A percentile compares a stretch with the other conserved stretches of the same genome.
phyloP scores from a whole-genome alignment of 352 stramenopile species.

The Aphanomyces euteiches region DNA sequence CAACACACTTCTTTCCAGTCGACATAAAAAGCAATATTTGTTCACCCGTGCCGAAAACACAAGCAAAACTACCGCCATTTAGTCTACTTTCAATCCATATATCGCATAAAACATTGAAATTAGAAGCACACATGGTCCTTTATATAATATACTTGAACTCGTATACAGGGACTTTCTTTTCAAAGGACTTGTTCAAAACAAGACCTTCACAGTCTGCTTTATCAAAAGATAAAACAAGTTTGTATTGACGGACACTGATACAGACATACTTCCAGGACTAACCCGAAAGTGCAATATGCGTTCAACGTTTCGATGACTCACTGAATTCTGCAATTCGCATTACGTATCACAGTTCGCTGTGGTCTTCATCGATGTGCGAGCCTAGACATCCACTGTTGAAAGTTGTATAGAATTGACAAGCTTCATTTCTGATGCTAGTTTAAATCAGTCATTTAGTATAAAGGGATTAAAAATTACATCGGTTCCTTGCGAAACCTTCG shows the following conservation, averaged over 20 bases:
- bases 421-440: too few species aligned
- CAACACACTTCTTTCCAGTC: background rate
- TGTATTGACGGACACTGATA: slow-evolving; percentile 53
- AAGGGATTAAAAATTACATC: too few species aligned
- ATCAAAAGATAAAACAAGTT: slow-evolving; percentile 27
- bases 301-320: slow-evolving; percentile 90
- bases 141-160: slow-evolving; percentile 10
- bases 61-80: slow-evolving; percentile 6
- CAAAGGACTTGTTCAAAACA: slow-evolving; percentile 18
- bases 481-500: too few species aligned
- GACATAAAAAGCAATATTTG: slow-evolving; percentile 15
- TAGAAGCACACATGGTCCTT: slow-evolving; percentile 1
- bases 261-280: slow-evolving; percentile 71
- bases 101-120: background rate
- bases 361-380: slow-evolving; percentile 88
- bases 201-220: slow-evolving; percentile 17
- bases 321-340: slow-evolving; percentile 87
- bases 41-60: slow-evolving; percentile 19
- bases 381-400: too few species aligned
- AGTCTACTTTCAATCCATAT: background rate
- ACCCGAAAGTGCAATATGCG: slow-evolving; percentile 84
- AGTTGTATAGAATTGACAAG: too few species aligned
- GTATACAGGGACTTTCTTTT: slow-evolving; percentile 11
- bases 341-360: slow-evolving; percentile 86
- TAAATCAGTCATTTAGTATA: too few species aligned